A percentile compares a stretch with the other conserved stretches of the same genome.
Conservation (phyloP, 345 rosid species). For the Streptanthus diversifolius region DNA sequence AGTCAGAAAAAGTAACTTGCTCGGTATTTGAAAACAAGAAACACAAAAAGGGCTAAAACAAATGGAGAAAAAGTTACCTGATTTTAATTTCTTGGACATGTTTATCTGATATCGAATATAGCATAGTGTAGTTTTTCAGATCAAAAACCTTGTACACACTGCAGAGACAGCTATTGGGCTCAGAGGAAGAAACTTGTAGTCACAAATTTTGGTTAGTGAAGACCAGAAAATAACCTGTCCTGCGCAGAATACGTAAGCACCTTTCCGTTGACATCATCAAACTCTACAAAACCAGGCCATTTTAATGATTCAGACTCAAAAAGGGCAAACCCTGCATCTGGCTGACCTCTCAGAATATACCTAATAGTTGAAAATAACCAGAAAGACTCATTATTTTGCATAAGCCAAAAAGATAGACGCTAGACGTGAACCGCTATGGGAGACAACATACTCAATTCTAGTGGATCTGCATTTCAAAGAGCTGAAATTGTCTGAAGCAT, state of each 20-base stretch:
- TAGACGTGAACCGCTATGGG: background rate
- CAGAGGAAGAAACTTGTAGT: constrained; percentile 10
- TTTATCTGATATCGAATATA: constrained; percentile 85
- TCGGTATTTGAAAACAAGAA: constrained; percentile 33
- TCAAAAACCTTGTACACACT: constrained; percentile 98
- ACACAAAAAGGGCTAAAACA: background rate
- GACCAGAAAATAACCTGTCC: constrained; percentile 55
- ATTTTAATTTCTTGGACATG: constrained; percentile 94
- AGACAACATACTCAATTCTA: constrained; percentile 66
- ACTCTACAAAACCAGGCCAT: constrained; percentile 99
- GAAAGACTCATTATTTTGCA: background rate
- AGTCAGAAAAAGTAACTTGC: constrained; percentile 32
- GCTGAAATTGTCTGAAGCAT: constrained; percentile 91
- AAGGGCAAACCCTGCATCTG: constrained; percentile 92
- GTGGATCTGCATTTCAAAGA: constrained; percentile 97
- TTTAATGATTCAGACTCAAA: constrained; percentile 94
- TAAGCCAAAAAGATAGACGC: background rate
- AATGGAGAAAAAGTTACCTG: constrained; percentile 48
- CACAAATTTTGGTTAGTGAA: background rate
- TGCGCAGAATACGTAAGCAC: constrained; percentile 96
- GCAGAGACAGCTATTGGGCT: constrained; percentile 25
- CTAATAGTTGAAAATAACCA: constrained; percentile 39
- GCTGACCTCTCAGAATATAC: constrained; percentile 85
- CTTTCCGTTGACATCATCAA: constrained; percentile 98
- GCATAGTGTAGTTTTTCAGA: constrained; percentile 84